Base-by-base conservation (phyloP, 192 early-diverging fungal species). In the Ambispora gerdemannii region DNA sequence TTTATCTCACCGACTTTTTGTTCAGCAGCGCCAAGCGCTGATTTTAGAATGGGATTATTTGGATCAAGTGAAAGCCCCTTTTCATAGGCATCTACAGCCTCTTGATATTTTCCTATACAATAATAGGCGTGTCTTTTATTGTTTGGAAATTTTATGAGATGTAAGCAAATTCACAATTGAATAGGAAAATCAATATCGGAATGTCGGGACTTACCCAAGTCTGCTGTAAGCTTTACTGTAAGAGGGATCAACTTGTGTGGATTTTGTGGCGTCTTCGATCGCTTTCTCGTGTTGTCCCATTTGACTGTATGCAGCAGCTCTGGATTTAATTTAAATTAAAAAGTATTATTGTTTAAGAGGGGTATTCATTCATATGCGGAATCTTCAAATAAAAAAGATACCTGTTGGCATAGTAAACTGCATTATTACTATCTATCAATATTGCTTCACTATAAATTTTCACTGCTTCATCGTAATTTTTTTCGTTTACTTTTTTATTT, bases 401-500 rank as follows among this genome's bases (percentile, higher is more conserved):
- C 89, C 96, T 84, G 87, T 99, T 99, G 17, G 92, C 90, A 74
- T 91, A 97, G 83, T 93, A 99, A n/a, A 99, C 91, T 27, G 96
- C 93, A 72, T 94, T 95, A 64, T 82, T 82, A 13, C 73, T 63
- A 72, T 96, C 89, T 24, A 95, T 77, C 38, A 77, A 88, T 72
- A 99, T 97, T 50, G 97, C 97, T 76, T 93, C 85, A 43, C 91
- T 88, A 84, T 99, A 99, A 15, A 92, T 80, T 34, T 81, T 81
- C 67, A 97, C 91, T 60, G 97, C 96, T 74, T 89, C 87, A 17
- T 82, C 75, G 68, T 89, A 97, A 47, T 98, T 85, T 75, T 90
- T 91, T 43, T 89, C 86, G 34, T 85, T 84, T 49, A 99, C 90
- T 67, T 89, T 83, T 67, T 87, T 85, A 81, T 99, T 99, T 47